Evolutionary conservation across 2,329 filamentous ascomycete genomes (phyloP).

Genomic region (Celoporthe dispersa): DNA sequence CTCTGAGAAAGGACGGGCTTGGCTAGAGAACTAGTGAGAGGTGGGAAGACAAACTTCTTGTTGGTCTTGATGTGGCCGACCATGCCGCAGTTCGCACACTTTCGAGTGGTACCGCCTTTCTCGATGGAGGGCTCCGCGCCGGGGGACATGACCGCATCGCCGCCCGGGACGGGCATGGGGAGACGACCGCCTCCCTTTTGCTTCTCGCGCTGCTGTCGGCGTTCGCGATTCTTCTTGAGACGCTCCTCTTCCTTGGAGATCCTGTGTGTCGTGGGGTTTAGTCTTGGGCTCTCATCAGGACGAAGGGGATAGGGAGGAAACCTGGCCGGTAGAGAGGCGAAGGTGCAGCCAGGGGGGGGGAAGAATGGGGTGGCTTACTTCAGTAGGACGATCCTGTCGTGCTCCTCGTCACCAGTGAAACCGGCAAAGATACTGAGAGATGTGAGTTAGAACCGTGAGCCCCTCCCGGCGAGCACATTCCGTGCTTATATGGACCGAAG

Average conservation of each 20-base stretch:
- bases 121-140: conserved; percentile 47
- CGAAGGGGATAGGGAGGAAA: background rate
- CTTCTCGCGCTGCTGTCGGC: conserved; percentile 86
- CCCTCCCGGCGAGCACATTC: background rate
- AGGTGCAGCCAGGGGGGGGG: too few species aligned
- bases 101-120: conserved; percentile 74
- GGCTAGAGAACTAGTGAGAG: background rate
- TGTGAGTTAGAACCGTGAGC: conserved; percentile 25
- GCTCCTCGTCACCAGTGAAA: conserved; percentile 69
- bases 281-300: background rate
- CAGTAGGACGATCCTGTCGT: conserved; percentile 64
- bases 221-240: conserved; percentile 88
- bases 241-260: conserved; percentile 78
- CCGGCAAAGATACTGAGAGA: conserved; percentile 56
- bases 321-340: background rate
- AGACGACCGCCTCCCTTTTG: conserved; percentile 62
- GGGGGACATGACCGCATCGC: conserved; percentile 44
- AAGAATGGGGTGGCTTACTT: conserved; percentile 47
- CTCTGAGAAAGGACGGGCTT: too few species aligned
- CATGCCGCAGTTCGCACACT: conserved; percentile 97
- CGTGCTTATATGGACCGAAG: background rate
- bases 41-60: conserved; percentile 75
- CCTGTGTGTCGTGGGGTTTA: conserved; percentile 42
- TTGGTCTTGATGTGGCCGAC: conserved; percentile 99
- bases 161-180: conserved; percentile 33